Evolutionary conservation across 441 rosid genomes (phyloP).

Genomic region (Erodium trifolium): DNA sequence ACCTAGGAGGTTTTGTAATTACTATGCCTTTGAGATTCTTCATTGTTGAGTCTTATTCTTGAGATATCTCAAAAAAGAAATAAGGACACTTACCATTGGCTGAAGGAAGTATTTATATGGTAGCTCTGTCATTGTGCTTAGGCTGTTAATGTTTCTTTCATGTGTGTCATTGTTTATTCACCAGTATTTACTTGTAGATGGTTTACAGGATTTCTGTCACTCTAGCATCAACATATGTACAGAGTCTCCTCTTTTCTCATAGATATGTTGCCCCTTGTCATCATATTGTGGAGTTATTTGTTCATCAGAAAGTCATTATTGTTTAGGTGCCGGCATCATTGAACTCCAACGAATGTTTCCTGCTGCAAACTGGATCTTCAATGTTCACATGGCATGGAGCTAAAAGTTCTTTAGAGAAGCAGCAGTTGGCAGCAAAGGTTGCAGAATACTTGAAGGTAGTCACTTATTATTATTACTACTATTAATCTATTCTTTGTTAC

Average conservation of each 20-base stretch:
- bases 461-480: background rate
- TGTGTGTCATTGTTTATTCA: background rate
- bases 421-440: conserved; percentile 68
- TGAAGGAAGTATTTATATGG: background rate
- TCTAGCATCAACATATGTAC: conserved; percentile 7
- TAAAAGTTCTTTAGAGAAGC: conserved; percentile 86
- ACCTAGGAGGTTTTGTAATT: background rate
- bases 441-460: conserved; percentile 85
- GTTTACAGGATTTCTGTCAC: background rate
- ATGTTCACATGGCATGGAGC: conserved; percentile 90
- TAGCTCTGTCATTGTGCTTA: background rate
- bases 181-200: background rate
- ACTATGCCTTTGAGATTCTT: background rate
- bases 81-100: background rate
- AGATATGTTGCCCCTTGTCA: background rate
- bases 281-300: background rate
- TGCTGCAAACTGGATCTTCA: conserved; percentile 96
- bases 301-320: conserved; percentile 11
- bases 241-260: background rate
- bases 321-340: conserved; percentile 78
- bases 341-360: conserved; percentile 78
- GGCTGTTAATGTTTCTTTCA: conserved; percentile 1
- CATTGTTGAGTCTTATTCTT: background rate
- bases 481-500: conserved; percentile 4
- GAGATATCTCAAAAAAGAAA: background rate